Conservation (phyloP, 805 yeast genomes). For the Teunomyces panamensis region DNA sequence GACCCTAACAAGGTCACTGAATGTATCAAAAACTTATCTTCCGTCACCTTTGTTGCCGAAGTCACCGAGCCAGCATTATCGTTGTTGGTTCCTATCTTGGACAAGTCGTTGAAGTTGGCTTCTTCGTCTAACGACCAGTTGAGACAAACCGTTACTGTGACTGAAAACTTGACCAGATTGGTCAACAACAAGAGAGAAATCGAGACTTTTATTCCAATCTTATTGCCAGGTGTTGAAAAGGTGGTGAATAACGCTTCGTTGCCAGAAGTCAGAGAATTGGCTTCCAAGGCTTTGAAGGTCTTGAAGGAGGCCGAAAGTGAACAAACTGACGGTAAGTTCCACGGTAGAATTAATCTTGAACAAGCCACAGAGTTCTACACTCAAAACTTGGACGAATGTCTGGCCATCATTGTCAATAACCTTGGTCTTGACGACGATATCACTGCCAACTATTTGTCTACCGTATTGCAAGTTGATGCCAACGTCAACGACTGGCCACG, state of each 20-base stretch:
- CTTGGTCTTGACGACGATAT: slow-evolving; percentile 32
- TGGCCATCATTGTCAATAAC: slow-evolving; percentile 10
- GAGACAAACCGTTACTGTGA: slow-evolving; percentile 93
- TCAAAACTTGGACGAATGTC: slow-evolving; percentile 14
- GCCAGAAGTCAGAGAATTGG: slow-evolving; percentile 95
- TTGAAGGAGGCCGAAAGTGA: slow-evolving; percentile 76
- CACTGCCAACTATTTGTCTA: slow-evolving; percentile 46
- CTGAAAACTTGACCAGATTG: slow-evolving; percentile 91
- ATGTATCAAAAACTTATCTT: slow-evolving; percentile 83
- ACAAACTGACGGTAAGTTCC: slow-evolving; percentile 67
- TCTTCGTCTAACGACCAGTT: slow-evolving; percentile 93
- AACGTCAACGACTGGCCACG: slow-evolving; percentile 47
- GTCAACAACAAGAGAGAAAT: slow-evolving; percentile 93
- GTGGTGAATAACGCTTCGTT: slow-evolving; percentile 87
- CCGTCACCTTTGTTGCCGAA: slow-evolving; percentile 97
- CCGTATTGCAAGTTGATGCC: slow-evolving; percentile 38
- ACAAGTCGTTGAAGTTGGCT: slow-evolving; percentile 80
- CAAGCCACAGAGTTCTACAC: slow-evolving; percentile 49
- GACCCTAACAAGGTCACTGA: slow-evolving; percentile 86
- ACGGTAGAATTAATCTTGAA: slow-evolving; percentile 63
- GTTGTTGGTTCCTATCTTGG: slow-evolving; percentile 85
- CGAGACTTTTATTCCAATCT: slow-evolving; percentile 78
- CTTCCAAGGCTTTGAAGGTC: slow-evolving; percentile 79
- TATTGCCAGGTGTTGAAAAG: slow-evolving; percentile 88
- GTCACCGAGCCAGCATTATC: slow-evolving; percentile 96